Base-by-base conservation (phyloP, 2,329 filamentous ascomycete genomes). In the Claviceps pazoutovae region DNA sequence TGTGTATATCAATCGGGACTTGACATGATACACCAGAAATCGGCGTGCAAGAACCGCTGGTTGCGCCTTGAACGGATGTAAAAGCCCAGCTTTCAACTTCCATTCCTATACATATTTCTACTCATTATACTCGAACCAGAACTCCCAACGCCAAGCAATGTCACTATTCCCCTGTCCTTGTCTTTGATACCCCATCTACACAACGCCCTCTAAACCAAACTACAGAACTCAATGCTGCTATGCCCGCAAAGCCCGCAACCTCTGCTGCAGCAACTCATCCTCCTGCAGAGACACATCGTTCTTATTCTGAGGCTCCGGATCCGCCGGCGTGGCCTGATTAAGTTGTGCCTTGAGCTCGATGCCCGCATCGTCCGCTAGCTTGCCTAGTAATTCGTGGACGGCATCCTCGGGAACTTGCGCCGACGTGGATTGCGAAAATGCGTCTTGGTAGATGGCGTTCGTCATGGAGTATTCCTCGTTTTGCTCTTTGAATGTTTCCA, bases 301-400 rank as follows among this genome's bases (percentile, higher is more conserved):
- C 17, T 76, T 71, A 0, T 75, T 71, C 37, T 43, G 47, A 16
- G 83, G 78, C 46, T 83, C 81, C 26, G 74, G 74, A 60, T 74
- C 76, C 56, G 74, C 74, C 21, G 78, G 73, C 42, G 73, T 75
- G 2, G 76, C 75, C 53, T 72, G 66, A 60, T 71, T 76, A 56
- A 95, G 81, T 68, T 93, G 86, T 64, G 84, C 78, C 58, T 81
- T 81, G 55, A 95, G 73, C 67, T 93, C 86, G 50, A 95, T 79
- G 51, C 89, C 89, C 9, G 86, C 88, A 66, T 94, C 88, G 66
- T 95, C 89, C 56, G 88, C 88, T 44, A 93, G 80, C 69, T 94
- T 86, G 57, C 80, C 84, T 69, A 95, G 84, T 56, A 95, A 71
- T 58, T 88, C 82, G 66, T 95, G 88, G 2, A 95, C 88, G 58